Base-by-base conservation (phyloP, 345 rosid genomes). In the Syzygium jambos region DNA sequence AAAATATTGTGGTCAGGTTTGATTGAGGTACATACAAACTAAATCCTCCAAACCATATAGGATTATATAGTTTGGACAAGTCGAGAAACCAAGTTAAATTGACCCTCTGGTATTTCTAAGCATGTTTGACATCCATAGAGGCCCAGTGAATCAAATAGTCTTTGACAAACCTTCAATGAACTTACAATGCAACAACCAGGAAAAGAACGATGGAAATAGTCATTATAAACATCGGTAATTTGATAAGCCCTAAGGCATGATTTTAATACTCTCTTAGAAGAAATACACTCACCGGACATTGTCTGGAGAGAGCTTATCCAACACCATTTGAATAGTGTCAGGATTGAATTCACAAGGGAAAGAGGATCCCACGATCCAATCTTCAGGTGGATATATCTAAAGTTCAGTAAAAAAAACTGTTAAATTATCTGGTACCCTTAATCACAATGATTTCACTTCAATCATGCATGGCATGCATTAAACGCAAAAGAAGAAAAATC, bases 291-390 rank as follows among this genome's bases (percentile, higher is more conserved):
- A 97, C 99, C 98, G 92, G 88, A 94, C 94, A 84, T 87, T 93
- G 49, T 92, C 86, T 46, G 93, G 93, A 87, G 97, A 94, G 90
- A 97, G 99, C 89, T 93, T 93, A 86, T 94, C 92, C 84, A 95
- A 87, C 83, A 90, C 86, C 93, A 87, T 92, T 87, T 95, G 93
- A 88, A 97, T 92, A 89, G 86, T 89, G 86, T 85, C 90, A 87
- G 95, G 95, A 91, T 89, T 93, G 89, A 94, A 97, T 86, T 89
- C 91, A 87, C 94, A 92, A 84, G 98, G 99, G 89, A 96, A 91
- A 34, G 95, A 94, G 86, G 95, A 91, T 52, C 95, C 96, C 49
- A 92, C 97, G 25, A 97, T 91, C 99, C 98, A 97, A 90, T 96
- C 98, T 91, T 91, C 92, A 17, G 95, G 86, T 78, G 98, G 97